phyloP scores from a whole-genome alignment of 345 rosid genomes.

The Corchorus capsularis region DNA sequence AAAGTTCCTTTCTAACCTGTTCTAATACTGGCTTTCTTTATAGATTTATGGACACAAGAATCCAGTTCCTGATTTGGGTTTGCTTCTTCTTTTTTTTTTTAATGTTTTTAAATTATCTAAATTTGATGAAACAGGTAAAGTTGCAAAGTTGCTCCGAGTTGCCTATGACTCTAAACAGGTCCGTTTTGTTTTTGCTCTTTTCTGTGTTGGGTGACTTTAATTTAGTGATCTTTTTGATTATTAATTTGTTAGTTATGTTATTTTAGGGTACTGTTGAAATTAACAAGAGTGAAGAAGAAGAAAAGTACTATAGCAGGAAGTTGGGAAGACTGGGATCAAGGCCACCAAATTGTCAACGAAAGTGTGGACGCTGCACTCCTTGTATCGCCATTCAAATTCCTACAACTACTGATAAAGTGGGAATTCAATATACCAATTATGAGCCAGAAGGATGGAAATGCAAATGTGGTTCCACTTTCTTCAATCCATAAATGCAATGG shows the following conservation, averaged over 20 bases:
- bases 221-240: neutral
- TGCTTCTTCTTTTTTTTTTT: neutral
- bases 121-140: neutral
- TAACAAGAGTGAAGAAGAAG: neutral
- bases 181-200: too few relatives aligned
- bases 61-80: neutral
- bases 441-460: conserved; percentile 45
- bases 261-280: conserved; percentile 6
- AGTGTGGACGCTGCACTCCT: conserved; percentile 28
- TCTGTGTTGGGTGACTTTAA: too few relatives aligned
- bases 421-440: conserved; percentile 29
- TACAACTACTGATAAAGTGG: conserved; percentile 15
- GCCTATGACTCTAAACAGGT: conserved; percentile 8
- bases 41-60: neutral
- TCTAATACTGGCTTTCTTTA: neutral
- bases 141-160: neutral
- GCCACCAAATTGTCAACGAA: conserved; percentile 29
- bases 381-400: conserved; percentile 30
- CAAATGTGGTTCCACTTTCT: conserved; percentile 32
- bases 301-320: conserved; percentile 10
- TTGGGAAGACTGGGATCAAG: conserved; percentile 27
- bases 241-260: neutral
- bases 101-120: neutral
- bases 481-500: conserved; percentile 21
- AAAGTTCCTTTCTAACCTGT: neutral